A percentile compares a stretch with the other conserved stretches of the same genome.
These are phyloP conservation scores for Cryptosporidium baileyi DNA, from an alignment of 169 alveolate species.

Conservation along the genomic window DNA sequence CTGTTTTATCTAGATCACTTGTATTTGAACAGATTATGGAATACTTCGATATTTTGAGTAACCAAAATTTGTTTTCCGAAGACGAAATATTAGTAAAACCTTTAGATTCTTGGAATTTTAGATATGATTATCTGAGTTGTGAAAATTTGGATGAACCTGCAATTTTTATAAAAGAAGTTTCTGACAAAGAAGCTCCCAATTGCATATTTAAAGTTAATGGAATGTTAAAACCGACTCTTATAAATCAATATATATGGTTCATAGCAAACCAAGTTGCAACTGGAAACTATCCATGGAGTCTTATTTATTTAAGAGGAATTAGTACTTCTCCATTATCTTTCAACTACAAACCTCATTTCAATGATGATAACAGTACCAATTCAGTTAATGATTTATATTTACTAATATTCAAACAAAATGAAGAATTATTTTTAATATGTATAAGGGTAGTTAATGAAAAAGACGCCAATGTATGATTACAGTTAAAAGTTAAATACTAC, in stretches of 20 bases:
- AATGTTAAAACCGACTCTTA: background rate
- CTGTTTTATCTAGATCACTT: background rate
- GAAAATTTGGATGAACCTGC: background rate
- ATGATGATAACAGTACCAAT: background rate
- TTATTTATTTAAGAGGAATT: constrained; percentile 34
- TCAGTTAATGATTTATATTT: constrained; percentile 23
- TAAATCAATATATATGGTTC: constrained; percentile 30
- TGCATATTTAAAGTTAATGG: constrained; percentile 10
- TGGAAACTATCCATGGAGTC: constrained; percentile 29
- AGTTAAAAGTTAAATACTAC: background rate
- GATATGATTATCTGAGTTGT: background rate
- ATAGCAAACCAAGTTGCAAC: constrained; percentile 11
- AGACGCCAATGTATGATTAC: constrained; percentile 49
- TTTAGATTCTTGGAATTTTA: constrained; percentile 6
- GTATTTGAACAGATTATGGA: constrained; percentile 36
- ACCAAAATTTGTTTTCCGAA: background rate
- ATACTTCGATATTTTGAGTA: constrained; percentile 32
- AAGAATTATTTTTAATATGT: background rate
- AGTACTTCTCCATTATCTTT: constrained; percentile 3
- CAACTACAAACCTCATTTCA: constrained; percentile 30
- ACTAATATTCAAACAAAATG: constrained; percentile 5
- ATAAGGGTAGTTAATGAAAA: constrained; percentile 8
- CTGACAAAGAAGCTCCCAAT: constrained; percentile 8
- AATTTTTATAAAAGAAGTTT: background rate
- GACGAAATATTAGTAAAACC: background rate